phyloP scores from a whole-genome alignment of 148 eudicot genomes.

The Salicornia ramosissima region DNA sequence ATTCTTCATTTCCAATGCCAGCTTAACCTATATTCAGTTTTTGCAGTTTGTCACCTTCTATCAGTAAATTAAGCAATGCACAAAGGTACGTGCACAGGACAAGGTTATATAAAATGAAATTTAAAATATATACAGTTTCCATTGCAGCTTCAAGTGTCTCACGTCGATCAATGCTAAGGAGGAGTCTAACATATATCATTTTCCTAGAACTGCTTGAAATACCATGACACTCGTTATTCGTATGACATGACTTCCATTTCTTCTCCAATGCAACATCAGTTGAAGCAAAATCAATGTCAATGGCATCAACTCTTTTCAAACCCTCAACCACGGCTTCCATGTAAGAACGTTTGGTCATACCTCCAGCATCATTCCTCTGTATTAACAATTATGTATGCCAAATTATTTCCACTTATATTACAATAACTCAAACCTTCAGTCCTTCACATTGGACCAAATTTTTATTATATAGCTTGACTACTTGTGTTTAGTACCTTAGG shows the following conservation, averaged over 20 bases:
- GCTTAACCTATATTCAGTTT: conserved; percentile 48
- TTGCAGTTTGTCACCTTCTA: conserved; percentile 14
- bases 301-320: conserved; percentile 47
- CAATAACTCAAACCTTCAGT: background rate
- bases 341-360: conserved; percentile 87
- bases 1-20: conserved; percentile 73
- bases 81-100: background rate
- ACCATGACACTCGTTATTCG: conserved; percentile 27
- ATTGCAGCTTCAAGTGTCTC: conserved; percentile 79
- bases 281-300: conserved; percentile 58
- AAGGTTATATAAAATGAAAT: background rate
- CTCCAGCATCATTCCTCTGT: conserved; percentile 69
- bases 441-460: background rate
- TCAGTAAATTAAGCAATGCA: background rate
- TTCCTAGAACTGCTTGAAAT: conserved; percentile 30
- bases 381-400: background rate
- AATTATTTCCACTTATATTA: background rate
- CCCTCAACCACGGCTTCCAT: conserved; percentile 87
- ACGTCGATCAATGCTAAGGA: conserved; percentile 90
- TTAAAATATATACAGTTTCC: conserved; percentile 70
- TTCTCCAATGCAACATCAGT: conserved; percentile 19
- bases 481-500: conserved; percentile 70
- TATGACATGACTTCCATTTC: conserved; percentile 20
- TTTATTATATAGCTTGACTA: background rate
- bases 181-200: conserved; percentile 77